A percentile compares a stretch with the other conserved stretches of the same genome.
phyloP scores from a whole-genome alignment of 768 basidiomycete species.

The Termitomyces sp. region DNA sequence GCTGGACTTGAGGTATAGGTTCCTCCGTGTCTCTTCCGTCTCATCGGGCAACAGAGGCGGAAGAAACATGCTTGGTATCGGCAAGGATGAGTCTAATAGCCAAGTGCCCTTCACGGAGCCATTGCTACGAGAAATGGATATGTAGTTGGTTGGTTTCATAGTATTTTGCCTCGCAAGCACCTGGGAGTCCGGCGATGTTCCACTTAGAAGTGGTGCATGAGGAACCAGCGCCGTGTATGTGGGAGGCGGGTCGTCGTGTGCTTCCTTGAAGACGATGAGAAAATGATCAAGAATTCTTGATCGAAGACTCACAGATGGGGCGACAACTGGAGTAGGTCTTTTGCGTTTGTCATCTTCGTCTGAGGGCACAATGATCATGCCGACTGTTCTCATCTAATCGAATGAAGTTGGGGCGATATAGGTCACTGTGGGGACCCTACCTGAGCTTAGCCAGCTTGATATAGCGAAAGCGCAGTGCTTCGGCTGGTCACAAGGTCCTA shows the following conservation, averaged over 20 bases:
- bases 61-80: constrained; percentile 34
- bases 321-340: background rate
- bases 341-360: constrained; percentile 8
- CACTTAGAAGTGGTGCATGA: background rate
- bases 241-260: constrained; percentile 19
- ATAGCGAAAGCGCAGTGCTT: constrained; percentile 3
- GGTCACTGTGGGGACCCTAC: background rate
- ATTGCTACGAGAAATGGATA: constrained; percentile 26
- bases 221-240: constrained; percentile 12
- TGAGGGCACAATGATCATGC: constrained; percentile 8
- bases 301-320: constrained; percentile 3
- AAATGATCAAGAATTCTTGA: background rate
- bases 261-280: background rate
- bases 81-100: constrained; percentile 38
- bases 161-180: constrained; percentile 7
- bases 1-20: constrained; percentile 29
- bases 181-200: background rate
- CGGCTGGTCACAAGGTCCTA: constrained; percentile 5
- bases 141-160: constrained; percentile 30
- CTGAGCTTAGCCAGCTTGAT: background rate
- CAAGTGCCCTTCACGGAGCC: constrained; percentile 31
- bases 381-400: background rate
- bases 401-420: background rate
- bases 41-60: constrained; percentile 32
- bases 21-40: constrained; percentile 34